phyloP scores from a whole-genome alignment of 1,139 yeast genomes.

The Magnusiomyces sp. region DNA sequence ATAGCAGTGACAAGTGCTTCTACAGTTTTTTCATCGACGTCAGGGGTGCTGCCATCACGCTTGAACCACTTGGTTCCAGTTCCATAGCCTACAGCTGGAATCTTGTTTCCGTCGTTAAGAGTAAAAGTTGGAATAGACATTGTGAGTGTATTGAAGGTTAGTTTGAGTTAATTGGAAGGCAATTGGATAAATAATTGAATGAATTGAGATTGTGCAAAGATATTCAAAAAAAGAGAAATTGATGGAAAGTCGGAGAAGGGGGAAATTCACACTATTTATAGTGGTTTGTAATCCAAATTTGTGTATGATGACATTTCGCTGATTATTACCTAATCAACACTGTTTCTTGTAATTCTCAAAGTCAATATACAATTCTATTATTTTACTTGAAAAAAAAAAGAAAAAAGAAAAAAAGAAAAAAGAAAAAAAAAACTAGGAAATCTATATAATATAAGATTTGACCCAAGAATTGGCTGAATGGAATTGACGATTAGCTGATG shows the following conservation, averaged over 20 bases:
- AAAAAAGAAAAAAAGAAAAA: neutral
- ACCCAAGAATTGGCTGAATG: constrained; percentile 41
- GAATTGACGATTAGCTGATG: constrained; percentile 33
- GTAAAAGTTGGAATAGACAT: constrained; percentile 21
- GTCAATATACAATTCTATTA: no score
- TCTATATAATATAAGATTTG: constrained; percentile 12
- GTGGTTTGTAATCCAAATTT: no score
- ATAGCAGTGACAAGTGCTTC: constrained; percentile 43
- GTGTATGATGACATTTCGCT: no score
- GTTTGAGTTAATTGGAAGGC: neutral
- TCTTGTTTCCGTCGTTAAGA: constrained; percentile 24
- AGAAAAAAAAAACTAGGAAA: neutral
- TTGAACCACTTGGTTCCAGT: constrained; percentile 58
- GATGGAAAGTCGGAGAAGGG: no score
- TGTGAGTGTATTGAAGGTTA: neutral
- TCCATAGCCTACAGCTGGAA: constrained; percentile 46
- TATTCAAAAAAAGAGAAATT: no score
- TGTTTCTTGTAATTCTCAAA: no score
- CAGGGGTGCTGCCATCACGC: constrained; percentile 24
- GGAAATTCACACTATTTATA: no score
- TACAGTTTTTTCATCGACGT: constrained; percentile 31
- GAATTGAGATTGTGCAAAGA: no score
- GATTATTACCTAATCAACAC: no score
- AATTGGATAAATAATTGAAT: no score
- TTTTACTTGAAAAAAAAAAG: no score